Percentiles rank a stretch among this genome's conserved stretches.
Conservation (phyloP, 345 rosid species). For the Gossypium stocksii region DNA sequence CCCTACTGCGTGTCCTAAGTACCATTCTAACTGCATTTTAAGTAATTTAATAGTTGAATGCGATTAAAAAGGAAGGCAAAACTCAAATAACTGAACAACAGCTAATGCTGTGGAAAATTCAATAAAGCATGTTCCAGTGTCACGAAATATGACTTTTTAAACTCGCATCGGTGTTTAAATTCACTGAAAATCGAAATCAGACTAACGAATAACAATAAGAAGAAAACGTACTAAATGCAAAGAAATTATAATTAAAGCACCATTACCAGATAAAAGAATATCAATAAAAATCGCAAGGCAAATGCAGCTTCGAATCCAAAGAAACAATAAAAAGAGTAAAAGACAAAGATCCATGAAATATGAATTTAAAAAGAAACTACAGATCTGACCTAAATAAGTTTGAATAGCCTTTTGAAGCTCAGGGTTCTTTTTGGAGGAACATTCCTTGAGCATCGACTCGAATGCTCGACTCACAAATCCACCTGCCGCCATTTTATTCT, state of each 20-base stretch:
- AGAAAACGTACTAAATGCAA: too few relatives aligned
- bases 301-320: background rate
- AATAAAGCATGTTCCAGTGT: background rate
- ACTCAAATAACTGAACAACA: slow-evolving; percentile 42
- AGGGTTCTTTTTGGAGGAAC: slow-evolving; percentile 69
- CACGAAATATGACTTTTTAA: background rate
- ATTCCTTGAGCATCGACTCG: slow-evolving; percentile 94
- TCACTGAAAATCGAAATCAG: background rate
- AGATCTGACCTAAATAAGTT: slow-evolving; percentile 62
- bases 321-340: background rate
- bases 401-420: slow-evolving; percentile 88
- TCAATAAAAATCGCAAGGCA: background rate
- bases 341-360: background rate
- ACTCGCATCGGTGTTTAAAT: background rate
- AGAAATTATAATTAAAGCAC: slow-evolving; percentile 1
- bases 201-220: background rate
- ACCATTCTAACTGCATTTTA: background rate
- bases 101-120: background rate
- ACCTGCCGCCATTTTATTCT: slow-evolving; percentile 65
- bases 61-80: background rate
- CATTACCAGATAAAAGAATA: background rate
- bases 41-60: background rate
- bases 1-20: background rate
- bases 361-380: slow-evolving; percentile 5
- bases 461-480: slow-evolving; percentile 91